Percentiles rank a stretch among this genome's conserved stretches.
Evolutionary conservation across 305 asterid genomes (phyloP).

Genomic region (Fraxinus ornus): DNA sequence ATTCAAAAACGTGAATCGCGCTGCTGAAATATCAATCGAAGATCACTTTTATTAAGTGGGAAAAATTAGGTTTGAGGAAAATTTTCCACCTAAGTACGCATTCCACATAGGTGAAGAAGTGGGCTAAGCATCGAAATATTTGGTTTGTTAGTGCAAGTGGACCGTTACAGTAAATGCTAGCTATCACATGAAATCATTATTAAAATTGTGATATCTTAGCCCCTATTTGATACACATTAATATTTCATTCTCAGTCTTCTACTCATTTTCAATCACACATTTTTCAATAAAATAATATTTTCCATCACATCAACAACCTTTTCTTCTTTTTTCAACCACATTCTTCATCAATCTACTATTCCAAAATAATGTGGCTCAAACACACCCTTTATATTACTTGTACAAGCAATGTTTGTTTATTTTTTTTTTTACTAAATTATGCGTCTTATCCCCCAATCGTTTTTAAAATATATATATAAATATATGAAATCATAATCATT

Average conservation of each 20-base stretch:
- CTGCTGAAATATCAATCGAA: background rate
- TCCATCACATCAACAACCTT: too few species aligned
- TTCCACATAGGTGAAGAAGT: background rate
- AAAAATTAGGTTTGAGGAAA: background rate
- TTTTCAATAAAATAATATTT: too few species aligned
- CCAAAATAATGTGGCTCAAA: too few species aligned
- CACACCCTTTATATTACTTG: too few species aligned
- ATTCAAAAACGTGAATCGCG: background rate
- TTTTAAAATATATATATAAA: background rate
- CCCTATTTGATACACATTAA: too few species aligned
- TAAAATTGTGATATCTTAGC: background rate
- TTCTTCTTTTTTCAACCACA: too few species aligned
- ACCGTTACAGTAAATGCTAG: background rate
- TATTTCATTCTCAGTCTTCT: too few species aligned
- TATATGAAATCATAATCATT: background rate
- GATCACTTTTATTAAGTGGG: background rate
- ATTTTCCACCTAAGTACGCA: background rate
- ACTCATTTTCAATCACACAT: too few species aligned
- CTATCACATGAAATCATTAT: constrained; percentile 12
- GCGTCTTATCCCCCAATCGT: background rate
- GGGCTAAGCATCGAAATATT: background rate
- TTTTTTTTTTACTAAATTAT: background rate
- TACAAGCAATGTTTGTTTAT: constrained; percentile 5
- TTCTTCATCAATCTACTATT: too few species aligned
- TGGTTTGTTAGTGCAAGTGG: constrained; percentile 1